phyloP scores from a whole-genome alignment of 73 alveolate species.

The Paramecium tetraurelia region DNA sequence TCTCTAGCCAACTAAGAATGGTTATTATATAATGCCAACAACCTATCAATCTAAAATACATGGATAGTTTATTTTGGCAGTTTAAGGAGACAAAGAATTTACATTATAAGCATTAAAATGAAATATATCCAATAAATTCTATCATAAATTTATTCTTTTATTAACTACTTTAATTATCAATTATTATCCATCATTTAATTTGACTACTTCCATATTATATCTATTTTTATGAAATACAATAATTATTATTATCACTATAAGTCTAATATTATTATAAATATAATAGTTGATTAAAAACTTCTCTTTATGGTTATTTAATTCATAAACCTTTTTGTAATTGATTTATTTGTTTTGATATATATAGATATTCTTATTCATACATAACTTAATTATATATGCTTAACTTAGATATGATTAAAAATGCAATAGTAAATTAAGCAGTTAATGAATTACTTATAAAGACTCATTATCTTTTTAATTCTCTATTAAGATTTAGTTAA shows the following conservation, averaged over 20 bases:
- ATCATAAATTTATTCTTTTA: not conserved
- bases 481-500: no score
- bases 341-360: no score
- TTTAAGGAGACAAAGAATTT: constrained; percentile 81
- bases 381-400: no score
- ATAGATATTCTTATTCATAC: no score
- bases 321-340: no score
- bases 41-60: constrained; percentile 89
- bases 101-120: constrained; percentile 66
- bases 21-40: constrained; percentile 95
- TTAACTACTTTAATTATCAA: not conserved
- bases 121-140: not conserved
- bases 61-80: constrained; percentile 87
- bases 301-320: not conserved
- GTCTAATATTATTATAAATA: no score
- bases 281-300: no score
- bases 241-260: no score
- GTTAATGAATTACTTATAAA: no score
- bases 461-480: no score
- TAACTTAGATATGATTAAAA: no score
- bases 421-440: no score
- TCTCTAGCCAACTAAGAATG: constrained; percentile 84
- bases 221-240: not conserved
- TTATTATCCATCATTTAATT: not conserved
- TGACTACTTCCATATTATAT: not conserved